Evolutionary conservation across 192 early-diverging fungal species (phyloP).

Genomic region (Mortierella claussenii): DNA sequence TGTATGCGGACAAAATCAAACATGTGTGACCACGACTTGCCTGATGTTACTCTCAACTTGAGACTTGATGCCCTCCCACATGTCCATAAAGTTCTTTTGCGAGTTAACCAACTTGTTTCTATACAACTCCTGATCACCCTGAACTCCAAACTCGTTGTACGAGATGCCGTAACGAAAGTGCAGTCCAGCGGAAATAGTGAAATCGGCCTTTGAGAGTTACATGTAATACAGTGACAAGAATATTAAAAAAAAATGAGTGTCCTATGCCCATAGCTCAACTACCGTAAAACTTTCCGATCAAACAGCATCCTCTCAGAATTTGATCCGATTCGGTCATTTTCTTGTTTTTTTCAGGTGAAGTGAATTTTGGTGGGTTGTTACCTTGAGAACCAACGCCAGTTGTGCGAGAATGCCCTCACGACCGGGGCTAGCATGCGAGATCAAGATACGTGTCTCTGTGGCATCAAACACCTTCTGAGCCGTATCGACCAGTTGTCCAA

Average conservation of each 20-base stretch:
- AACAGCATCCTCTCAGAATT: no score
- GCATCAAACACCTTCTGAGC: conserved; percentile 64
- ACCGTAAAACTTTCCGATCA: no score
- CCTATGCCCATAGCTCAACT: no score
- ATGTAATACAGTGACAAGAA: background rate
- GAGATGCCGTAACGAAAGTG: conserved; percentile 72
- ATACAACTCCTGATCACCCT: conserved; percentile 64
- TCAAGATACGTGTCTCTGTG: conserved; percentile 65
- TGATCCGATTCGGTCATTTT: no score
- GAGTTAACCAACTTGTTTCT: conserved; percentile 60
- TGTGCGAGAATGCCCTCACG: conserved; percentile 68
- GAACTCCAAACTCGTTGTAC: conserved; percentile 70
- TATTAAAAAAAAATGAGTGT: background rate
- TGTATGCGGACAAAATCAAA: no score
- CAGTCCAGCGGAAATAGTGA: conserved; percentile 70
- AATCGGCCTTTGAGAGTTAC: conserved; percentile 62
- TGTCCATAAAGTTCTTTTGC: conserved; percentile 61
- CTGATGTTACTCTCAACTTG: conserved; percentile 64
- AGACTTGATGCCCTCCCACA: conserved; percentile 64
- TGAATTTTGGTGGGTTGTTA: conserved; percentile 24
- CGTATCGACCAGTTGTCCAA: conserved; percentile 69
- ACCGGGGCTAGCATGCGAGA: conserved; percentile 69
- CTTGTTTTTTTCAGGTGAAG: conserved; percentile 7
- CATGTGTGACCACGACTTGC: no score
- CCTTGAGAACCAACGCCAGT: conserved; percentile 60